phyloP scores from a whole-genome alignment of 192 early-diverging fungal genomes.

The Lobosporangium transversale region DNA sequence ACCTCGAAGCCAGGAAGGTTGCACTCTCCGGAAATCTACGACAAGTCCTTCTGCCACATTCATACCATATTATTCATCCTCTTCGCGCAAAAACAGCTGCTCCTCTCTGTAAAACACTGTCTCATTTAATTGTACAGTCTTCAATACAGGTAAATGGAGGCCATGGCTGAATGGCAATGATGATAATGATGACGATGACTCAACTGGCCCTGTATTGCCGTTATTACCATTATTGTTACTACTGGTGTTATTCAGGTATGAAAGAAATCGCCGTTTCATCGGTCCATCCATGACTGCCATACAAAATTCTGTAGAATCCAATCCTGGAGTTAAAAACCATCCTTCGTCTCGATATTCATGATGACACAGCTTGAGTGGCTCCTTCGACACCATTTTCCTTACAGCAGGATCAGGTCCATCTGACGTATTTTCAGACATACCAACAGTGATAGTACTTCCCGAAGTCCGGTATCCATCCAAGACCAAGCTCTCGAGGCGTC shows the following conservation, averaged over 20 bases:
- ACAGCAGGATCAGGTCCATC: neutral
- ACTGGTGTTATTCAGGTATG: too few relatives aligned
- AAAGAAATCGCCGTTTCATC: too few relatives aligned
- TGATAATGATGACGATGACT: too few relatives aligned
- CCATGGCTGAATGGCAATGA: neutral
- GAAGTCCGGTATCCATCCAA: neutral
- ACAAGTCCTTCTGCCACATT: neutral
- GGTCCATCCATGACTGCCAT: too few relatives aligned
- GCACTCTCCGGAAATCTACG: too few relatives aligned
- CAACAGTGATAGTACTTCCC: neutral
- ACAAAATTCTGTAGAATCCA: neutral
- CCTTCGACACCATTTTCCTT: neutral
- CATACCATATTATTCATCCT: neutral
- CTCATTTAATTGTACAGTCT: neutral
- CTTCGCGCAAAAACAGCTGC: neutral
- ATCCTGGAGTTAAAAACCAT: neutral
- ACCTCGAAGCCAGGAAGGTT: too few relatives aligned
- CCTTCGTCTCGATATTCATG: neutral
- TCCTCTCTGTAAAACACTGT: neutral
- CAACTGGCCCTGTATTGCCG: too few relatives aligned
- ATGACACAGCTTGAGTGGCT: neutral
- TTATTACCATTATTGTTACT: too few relatives aligned
- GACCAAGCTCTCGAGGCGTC: neutral
- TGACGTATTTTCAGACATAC: neutral
- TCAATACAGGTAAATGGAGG: neutral